Conservation (phyloP, 73 alveolate genomes). For the Paramecium biaurelia region DNA sequence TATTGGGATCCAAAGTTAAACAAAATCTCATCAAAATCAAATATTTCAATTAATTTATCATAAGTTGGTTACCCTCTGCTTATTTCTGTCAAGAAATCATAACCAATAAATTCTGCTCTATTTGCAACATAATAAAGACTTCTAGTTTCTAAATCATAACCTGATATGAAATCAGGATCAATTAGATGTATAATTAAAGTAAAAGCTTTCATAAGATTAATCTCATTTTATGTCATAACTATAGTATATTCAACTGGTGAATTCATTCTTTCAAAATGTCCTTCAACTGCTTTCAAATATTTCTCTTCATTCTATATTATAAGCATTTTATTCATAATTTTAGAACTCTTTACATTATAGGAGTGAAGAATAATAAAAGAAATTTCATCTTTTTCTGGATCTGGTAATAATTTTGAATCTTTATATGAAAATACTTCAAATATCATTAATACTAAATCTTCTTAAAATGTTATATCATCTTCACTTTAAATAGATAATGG, state of each 20-base stretch:
- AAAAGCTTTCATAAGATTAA: slow-evolving; percentile 22
- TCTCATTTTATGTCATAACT: neutral
- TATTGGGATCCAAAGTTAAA: neutral
- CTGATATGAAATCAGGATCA: slow-evolving; percentile 48
- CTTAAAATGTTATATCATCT: neutral
- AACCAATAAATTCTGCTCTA: neutral
- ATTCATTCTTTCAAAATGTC: neutral
- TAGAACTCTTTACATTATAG: neutral
- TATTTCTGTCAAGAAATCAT: neutral
- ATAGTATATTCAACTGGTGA: neutral
- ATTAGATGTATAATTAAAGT: neutral
- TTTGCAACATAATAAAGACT: slow-evolving; percentile 21
- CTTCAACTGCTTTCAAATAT: neutral
- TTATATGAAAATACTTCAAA: neutral
- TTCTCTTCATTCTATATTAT: neutral
- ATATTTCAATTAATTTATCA: slow-evolving; percentile 23
- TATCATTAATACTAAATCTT: neutral
- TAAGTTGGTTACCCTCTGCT: slow-evolving; percentile 38
- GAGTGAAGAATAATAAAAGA: neutral
- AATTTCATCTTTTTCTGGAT: slow-evolving; percentile 40
- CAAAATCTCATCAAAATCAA: slow-evolving; percentile 22
- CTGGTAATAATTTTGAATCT: neutral
- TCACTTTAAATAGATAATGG: neutral
- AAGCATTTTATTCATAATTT: neutral
- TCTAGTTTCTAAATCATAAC: slow-evolving; percentile 55